Evolutionary conservation across 2,329 filamentous ascomycete genomes (phyloP).

Genomic region (Neurospora crassa): DNA sequence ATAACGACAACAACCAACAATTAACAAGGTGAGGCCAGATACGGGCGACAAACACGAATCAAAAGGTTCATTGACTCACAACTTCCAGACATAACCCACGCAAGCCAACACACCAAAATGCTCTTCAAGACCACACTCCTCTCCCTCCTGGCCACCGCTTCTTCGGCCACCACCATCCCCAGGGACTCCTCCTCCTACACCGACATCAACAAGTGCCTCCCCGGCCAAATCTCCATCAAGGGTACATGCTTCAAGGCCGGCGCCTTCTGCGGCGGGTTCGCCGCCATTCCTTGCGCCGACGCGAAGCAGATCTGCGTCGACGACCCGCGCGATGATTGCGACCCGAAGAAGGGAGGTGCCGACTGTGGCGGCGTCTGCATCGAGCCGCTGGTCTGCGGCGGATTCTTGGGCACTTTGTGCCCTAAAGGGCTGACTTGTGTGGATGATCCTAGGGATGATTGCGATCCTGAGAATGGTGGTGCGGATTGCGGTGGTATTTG

Average conservation of each 20-base stretch:
- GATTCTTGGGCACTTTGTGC: conserved; percentile 28
- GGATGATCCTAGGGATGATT: conserved; percentile 33
- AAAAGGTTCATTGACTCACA: not conserved
- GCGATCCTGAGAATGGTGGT: conserved; percentile 27
- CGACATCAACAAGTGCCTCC: not conserved
- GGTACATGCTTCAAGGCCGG: not conserved
- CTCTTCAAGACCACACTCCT: not conserved
- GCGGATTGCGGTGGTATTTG: conserved; percentile 34
- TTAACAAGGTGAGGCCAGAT: not conserved
- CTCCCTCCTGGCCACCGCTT: not conserved
- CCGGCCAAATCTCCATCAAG: not conserved
- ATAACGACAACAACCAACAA: not conserved
- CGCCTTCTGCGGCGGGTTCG: conserved; percentile 18
- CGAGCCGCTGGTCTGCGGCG: conserved; percentile 26
- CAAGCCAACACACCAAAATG: not conserved
- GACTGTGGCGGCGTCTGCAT: conserved; percentile 29
- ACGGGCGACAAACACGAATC: not conserved
- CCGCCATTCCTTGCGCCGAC: conserved; percentile 11
- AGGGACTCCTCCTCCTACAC: not conserved
- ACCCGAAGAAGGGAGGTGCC: conserved; percentile 23
- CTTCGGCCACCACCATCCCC: not conserved
- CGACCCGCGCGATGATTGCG: conserved; percentile 25
- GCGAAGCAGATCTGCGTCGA: conserved; percentile 18
- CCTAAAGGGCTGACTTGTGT: conserved; percentile 25
- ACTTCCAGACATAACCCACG: not conserved